These are phyloP conservation scores for Clarireedia hainanense DNA, from an alignment of 2,329 filamentous ascomycete species.

Conservation along the genomic window DNA sequence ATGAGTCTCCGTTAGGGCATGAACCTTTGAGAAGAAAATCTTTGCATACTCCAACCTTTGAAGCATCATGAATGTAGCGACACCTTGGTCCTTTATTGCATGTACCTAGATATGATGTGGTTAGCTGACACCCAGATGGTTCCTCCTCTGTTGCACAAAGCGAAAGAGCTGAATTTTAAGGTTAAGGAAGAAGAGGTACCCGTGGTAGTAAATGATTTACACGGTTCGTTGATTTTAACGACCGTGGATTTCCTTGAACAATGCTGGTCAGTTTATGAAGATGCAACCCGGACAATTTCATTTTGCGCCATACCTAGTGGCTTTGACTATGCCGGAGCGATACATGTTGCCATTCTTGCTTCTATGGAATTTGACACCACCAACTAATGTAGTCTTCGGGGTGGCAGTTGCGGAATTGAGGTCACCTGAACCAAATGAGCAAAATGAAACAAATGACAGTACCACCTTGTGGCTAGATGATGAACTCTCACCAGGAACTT, in stretches of 20 bases:
- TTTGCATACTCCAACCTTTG: conserved; percentile 86
- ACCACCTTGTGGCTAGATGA: conserved; percentile 10
- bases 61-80: conserved; percentile 73
- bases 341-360: conserved; percentile 86
- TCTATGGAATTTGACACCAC: conserved; percentile 73
- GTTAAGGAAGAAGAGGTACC: conserved; percentile 42
- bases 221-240: conserved; percentile 62
- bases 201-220: conserved; percentile 63
- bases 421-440: conserved; percentile 42
- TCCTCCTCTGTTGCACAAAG: conserved; percentile 15
- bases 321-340: conserved; percentile 65
- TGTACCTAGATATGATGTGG: conserved; percentile 52
- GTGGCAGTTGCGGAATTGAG: conserved; percentile 56
- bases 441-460: conserved; percentile 4
- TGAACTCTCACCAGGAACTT: conserved; percentile 53
- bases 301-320: conserved; percentile 58
- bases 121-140: conserved; percentile 25
- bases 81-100: conserved; percentile 78
- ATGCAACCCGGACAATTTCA: conserved; percentile 4
- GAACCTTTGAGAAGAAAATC: conserved; percentile 72
- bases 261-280: conserved; percentile 28
- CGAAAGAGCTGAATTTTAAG: conserved; percentile 11
- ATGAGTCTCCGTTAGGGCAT: conserved; percentile 70
- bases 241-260: conserved; percentile 32
- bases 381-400: conserved; percentile 64